Evolutionary conservation across 768 basidiomycete genomes (phyloP).

Genomic region (Chalciporus piperatus): DNA sequence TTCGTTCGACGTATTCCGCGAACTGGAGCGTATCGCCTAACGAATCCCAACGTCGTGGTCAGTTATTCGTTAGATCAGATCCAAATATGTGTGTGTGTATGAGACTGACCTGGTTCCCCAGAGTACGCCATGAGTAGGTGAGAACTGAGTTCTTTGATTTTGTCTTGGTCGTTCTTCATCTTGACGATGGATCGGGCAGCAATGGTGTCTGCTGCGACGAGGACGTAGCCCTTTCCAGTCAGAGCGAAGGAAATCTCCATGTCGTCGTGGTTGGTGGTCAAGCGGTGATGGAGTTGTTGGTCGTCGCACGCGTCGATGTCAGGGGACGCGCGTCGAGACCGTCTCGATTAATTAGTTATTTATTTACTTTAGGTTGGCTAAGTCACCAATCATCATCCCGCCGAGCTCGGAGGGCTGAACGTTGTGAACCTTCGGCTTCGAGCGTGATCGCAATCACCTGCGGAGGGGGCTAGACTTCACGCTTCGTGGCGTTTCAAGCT

Average conservation of each 20-base stretch:
- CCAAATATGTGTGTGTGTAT: not conserved
- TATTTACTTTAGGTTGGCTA: not conserved
- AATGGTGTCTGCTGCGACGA: conserved; percentile 89
- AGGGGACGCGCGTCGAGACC: conserved; percentile 30
- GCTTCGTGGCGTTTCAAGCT: not conserved
- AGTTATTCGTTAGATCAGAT: not conserved
- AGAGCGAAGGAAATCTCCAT: conserved; percentile 94
- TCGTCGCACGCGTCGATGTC: conserved; percentile 18
- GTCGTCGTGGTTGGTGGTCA: conserved; percentile 18
- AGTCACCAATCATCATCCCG: not conserved
- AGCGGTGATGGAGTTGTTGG: conserved; percentile 2
- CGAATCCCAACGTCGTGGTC: not conserved
- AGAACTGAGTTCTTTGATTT: conserved; percentile 87
- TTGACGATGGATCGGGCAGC: conserved; percentile 91
- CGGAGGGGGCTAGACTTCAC: too few relatives aligned
- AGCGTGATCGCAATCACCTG: not conserved
- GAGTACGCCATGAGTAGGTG: conserved; percentile 94
- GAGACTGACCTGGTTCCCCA: conserved; percentile 77
- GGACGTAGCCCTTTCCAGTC: conserved; percentile 89
- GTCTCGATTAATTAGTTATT: conserved; percentile 12
- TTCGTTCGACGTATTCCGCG: conserved; percentile 93
- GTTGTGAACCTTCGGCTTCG: too few relatives aligned
- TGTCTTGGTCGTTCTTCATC: conserved; percentile 97
- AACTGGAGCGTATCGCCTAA: conserved; percentile 95
- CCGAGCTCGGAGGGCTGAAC: too few relatives aligned